phyloP scores from a whole-genome alignment of 345 rosid genomes.

The Luvunga scandens region DNA sequence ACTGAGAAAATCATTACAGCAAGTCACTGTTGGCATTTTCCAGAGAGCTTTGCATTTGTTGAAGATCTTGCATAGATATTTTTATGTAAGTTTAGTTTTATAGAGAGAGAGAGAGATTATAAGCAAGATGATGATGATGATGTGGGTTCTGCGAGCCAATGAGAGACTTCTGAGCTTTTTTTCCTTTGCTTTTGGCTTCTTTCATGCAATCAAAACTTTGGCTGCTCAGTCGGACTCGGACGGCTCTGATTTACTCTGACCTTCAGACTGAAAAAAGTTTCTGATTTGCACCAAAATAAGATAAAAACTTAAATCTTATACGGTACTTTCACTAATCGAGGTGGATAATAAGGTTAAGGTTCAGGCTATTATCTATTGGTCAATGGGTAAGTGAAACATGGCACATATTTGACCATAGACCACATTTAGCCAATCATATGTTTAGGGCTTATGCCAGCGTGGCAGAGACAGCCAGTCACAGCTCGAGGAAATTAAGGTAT shows the following conservation, averaged over 20 bases:
- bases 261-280: slow-evolving; percentile 19
- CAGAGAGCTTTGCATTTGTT: slow-evolving; percentile 19
- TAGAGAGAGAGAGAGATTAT: slow-evolving; percentile 21
- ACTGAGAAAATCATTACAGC: slow-evolving; percentile 21
- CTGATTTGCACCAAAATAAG: slow-evolving; percentile 3
- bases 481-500: slow-evolving; percentile 92
- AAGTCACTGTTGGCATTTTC: slow-evolving; percentile 23
- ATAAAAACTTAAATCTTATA: background rate
- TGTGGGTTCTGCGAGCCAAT: too few species aligned
- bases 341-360: slow-evolving; percentile 36
- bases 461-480: slow-evolving; percentile 70
- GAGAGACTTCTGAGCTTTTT: too few species aligned
- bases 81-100: slow-evolving; percentile 35
- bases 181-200: slow-evolving; percentile 26
- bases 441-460: slow-evolving; percentile 40
- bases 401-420: slow-evolving; percentile 28
- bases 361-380: slow-evolving; percentile 32
- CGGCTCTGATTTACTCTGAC: slow-evolving; percentile 51
- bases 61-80: slow-evolving; percentile 53
- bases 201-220: slow-evolving; percentile 28
- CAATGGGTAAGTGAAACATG: slow-evolving; percentile 52
- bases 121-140: too few species aligned
- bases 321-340: slow-evolving; percentile 25
- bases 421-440: slow-evolving; percentile 53
- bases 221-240: slow-evolving; percentile 53